Evolutionary conservation across 441 rosid species (phyloP).

Genomic region (Bruguiera hainesii): DNA sequence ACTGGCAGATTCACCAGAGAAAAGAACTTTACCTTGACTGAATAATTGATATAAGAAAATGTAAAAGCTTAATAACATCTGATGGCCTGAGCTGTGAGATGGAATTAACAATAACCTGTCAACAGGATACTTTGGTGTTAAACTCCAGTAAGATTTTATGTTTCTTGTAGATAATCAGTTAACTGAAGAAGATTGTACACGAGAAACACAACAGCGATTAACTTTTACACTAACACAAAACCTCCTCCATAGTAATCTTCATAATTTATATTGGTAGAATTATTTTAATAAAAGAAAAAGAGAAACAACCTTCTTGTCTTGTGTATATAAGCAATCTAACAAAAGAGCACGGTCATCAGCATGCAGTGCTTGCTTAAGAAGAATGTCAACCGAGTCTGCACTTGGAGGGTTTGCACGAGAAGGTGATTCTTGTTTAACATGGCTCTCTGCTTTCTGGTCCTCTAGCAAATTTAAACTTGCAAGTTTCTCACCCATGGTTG

Average conservation of each 20-base stretch:
- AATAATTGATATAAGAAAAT: constrained; percentile 59
- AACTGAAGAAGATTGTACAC: not conserved
- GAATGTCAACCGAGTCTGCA: constrained; percentile 76
- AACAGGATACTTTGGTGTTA: constrained; percentile 9
- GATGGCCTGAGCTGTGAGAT: constrained; percentile 61
- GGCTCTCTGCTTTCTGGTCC: constrained; percentile 26
- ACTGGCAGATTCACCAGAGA: constrained; percentile 1
- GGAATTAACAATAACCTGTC: constrained; percentile 82
- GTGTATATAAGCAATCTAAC: constrained; percentile 82
- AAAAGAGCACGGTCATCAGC: constrained; percentile 88
- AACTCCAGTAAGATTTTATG: not conserved
- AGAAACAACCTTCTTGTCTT: constrained; percentile 71
- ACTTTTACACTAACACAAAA: not conserved
- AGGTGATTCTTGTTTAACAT: constrained; percentile 31
- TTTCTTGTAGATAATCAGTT: not conserved
- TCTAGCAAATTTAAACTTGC: constrained; percentile 50
- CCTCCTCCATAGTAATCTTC: not conserved
- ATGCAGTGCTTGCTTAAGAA: constrained; percentile 82
- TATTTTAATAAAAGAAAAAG: not conserved
- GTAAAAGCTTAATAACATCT: constrained; percentile 73
- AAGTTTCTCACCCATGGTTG: constrained; percentile 89
- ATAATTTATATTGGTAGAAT: constrained; percentile 1
- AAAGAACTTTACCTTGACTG: constrained; percentile 57
- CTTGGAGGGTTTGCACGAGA: constrained; percentile 59
- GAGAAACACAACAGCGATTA: not conserved